These are phyloP conservation scores for Casuarina cunninghamiana DNA, from an alignment of 306 rosid genomes.

Conservation along the genomic window DNA sequence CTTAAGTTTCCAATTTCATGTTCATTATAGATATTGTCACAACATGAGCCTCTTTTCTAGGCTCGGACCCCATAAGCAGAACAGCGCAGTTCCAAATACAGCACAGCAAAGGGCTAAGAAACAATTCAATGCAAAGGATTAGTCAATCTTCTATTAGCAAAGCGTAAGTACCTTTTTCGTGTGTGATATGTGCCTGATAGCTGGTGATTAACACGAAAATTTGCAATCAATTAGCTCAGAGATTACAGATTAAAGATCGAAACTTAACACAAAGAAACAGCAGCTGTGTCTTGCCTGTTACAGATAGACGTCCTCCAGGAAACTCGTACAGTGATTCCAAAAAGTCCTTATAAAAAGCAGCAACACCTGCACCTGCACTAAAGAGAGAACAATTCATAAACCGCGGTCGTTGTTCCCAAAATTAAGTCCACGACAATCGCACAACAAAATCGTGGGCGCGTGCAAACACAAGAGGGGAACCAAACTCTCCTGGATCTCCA, in stretches of 20 bases:
- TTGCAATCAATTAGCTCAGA: constrained; percentile 29
- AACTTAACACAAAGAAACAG: constrained; percentile 10
- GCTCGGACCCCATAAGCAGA: too few species aligned
- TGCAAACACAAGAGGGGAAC: constrained; percentile 1
- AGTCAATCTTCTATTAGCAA: too few species aligned
- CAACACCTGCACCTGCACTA: constrained; percentile 61
- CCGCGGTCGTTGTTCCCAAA: background rate
- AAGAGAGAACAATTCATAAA: too few species aligned
- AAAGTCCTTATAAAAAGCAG: constrained; percentile 72
- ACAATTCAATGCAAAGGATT: too few species aligned
- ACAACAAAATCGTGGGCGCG: background rate
- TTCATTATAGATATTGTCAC: too few species aligned
- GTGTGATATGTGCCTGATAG: too few species aligned
- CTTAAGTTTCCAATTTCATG: too few species aligned
- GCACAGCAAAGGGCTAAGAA: too few species aligned
- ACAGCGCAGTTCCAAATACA: too few species aligned
- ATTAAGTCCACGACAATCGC: constrained; percentile 18
- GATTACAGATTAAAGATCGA: constrained; percentile 15
- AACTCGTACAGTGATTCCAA: constrained; percentile 66
- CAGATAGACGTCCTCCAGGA: constrained; percentile 71
- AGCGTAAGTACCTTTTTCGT: too few species aligned
- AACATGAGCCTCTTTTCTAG: too few species aligned
- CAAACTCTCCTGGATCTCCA: constrained; percentile 84
- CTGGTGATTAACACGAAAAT: constrained; percentile 44
- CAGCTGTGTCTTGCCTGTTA: constrained; percentile 64